Evolutionary conservation across 192 early-diverging fungal species (phyloP).

Genomic region (Podila epicladia): DNA sequence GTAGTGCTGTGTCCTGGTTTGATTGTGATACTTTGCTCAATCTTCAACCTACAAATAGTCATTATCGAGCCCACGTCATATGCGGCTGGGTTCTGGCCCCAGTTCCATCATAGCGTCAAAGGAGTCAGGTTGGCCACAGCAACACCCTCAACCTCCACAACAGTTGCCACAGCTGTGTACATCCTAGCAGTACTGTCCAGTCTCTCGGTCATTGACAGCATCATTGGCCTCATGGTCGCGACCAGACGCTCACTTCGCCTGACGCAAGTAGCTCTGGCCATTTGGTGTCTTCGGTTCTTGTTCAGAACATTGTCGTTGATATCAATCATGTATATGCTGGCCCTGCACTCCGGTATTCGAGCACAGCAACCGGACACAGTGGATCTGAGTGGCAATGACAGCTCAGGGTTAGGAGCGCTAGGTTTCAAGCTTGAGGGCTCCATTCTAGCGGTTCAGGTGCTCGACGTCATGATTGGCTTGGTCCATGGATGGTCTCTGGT

Average conservation of each 20-base stretch:
- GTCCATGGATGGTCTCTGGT: slow-evolving; percentile 47
- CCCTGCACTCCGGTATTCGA: background rate
- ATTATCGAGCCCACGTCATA: background rate
- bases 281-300: slow-evolving; percentile 41
- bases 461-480: slow-evolving; percentile 27
- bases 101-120: no score
- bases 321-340: slow-evolving; percentile 24
- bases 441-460: slow-evolving; percentile 11
- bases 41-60: background rate
- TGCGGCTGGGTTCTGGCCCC: background rate
- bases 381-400: background rate
- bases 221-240: slow-evolving; percentile 38
- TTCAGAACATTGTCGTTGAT: slow-evolving; percentile 27
- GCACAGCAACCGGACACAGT: background rate
- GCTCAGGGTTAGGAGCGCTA: background rate
- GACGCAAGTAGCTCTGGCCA: slow-evolving; percentile 35
- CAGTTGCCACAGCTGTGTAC: slow-evolving; percentile 24
- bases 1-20: no score
- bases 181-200: slow-evolving; percentile 26
- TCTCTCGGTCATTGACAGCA: slow-evolving; percentile 35
- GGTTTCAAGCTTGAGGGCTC: background rate
- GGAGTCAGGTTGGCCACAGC: background rate
- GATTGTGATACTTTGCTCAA: no score
- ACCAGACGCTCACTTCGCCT: slow-evolving; percentile 27
- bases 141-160: background rate